phyloP scores from a whole-genome alignment of 2,329 filamentous ascomycete genomes.

The Ophiostoma sp. region DNA sequence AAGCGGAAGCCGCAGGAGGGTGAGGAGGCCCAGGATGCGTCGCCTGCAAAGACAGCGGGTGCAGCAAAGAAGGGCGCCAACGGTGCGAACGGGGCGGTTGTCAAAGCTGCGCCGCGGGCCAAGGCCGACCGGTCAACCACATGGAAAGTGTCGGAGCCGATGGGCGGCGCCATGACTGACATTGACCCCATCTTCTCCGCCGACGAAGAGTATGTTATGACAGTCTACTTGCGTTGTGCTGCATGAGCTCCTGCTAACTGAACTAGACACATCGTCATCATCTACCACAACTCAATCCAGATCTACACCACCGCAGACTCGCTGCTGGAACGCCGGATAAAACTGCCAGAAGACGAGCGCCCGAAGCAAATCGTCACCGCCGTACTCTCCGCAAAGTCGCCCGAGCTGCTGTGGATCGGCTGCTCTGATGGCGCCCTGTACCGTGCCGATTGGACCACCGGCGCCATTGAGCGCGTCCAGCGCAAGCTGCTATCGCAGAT shows the following conservation, averaged over 20 bases:
- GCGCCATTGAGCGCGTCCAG: constrained; percentile 38
- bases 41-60: neutral
- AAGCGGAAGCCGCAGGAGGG: constrained; percentile 24
- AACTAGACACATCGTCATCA: constrained; percentile 61
- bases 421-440: constrained; percentile 54
- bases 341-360: constrained; percentile 40
- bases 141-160: constrained; percentile 59
- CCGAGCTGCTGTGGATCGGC: constrained; percentile 54
- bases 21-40: neutral
- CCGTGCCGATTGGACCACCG: constrained; percentile 53
- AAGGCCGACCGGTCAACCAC: constrained; percentile 23
- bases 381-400: constrained; percentile 38
- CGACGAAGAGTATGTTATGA: constrained; percentile 52
- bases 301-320: constrained; percentile 79
- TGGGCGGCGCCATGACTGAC: constrained; percentile 60
- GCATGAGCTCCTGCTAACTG: neutral
- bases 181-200: constrained; percentile 57
- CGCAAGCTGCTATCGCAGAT: constrained; percentile 26
- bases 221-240: neutral
- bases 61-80: neutral
- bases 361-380: constrained; percentile 36
- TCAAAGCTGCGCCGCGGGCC: constrained; percentile 15
- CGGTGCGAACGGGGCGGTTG: constrained; percentile 10
- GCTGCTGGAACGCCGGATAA: constrained; percentile 67
- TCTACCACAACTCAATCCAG: constrained; percentile 68